Percentiles rank a stretch among this genome's conserved stretches.
Conservation (phyloP, 805 yeast genomes). For the Lachancea sp. region DNA sequence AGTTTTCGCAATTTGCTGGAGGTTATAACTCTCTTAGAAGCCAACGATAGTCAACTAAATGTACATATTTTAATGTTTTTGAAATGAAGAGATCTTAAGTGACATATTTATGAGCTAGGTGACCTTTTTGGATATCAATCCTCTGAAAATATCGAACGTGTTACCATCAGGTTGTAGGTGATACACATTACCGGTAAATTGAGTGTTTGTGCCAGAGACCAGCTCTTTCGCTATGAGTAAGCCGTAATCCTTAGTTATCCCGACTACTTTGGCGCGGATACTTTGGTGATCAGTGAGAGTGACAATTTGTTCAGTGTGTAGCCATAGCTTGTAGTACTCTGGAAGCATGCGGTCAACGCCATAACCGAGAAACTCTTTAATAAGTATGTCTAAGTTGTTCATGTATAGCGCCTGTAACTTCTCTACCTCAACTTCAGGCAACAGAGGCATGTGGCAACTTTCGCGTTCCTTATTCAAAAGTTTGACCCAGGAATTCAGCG, state of each 20-base stretch:
- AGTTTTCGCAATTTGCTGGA: neutral
- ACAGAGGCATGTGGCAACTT: slow-evolving; percentile 35
- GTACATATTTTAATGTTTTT: slow-evolving; percentile 9
- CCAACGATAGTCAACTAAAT: neutral
- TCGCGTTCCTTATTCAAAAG: slow-evolving; percentile 50
- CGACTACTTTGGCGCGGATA: slow-evolving; percentile 58
- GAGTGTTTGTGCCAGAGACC: slow-evolving; percentile 35
- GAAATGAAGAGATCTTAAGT: neutral
- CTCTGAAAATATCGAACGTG: slow-evolving; percentile 90
- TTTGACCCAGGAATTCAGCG: slow-evolving; percentile 64
- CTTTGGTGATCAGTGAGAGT: slow-evolving; percentile 50
- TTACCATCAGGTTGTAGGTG: slow-evolving; percentile 96
- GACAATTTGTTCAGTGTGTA: slow-evolving; percentile 72
- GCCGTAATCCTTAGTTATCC: slow-evolving; percentile 83
- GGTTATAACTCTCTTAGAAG: neutral
- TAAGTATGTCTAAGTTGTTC: slow-evolving; percentile 57
- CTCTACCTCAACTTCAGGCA: slow-evolving; percentile 44
- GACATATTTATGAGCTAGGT: slow-evolving; percentile 1
- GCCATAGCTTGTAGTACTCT: slow-evolving; percentile 78
- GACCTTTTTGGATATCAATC: slow-evolving; percentile 63
- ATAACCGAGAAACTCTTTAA: slow-evolving; percentile 46
- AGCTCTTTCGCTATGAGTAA: slow-evolving; percentile 70
- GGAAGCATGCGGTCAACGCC: slow-evolving; percentile 67
- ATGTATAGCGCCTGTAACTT: slow-evolving; percentile 52
- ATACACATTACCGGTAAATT: slow-evolving; percentile 47